Evolutionary conservation across 139 green algal genomes (phyloP).

Genomic region (Coelastrella sp.): DNA sequence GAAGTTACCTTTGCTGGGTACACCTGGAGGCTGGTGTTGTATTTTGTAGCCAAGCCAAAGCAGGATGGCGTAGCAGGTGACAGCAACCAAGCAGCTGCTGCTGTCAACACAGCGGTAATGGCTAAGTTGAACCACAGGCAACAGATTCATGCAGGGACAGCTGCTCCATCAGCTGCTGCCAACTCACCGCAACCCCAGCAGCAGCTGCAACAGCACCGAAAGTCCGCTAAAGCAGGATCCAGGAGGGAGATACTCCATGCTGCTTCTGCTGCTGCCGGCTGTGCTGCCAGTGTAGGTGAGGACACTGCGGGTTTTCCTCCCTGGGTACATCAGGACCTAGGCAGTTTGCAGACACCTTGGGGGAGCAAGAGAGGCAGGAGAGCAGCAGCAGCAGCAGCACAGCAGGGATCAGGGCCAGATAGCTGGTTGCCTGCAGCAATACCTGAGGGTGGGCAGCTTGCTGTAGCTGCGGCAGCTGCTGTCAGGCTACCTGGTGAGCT

Average conservation of each 20-base stretch:
- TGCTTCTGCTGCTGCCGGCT: neutral
- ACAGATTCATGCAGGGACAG: neutral
- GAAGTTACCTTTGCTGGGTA: conserved; percentile 22
- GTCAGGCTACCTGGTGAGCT: conserved; percentile 15
- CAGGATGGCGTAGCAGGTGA: neutral
- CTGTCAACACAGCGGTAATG: neutral
- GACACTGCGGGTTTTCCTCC: neutral
- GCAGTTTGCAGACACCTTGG: conserved; percentile 13
- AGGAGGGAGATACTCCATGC: neutral
- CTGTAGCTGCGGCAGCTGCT: conserved; percentile 7
- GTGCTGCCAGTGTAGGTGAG: no score
- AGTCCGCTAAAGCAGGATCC: neutral
- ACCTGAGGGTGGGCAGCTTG: neutral
- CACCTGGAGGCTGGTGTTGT: conserved; percentile 29
- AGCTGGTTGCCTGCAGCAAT: no score
- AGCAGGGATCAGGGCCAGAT: no score
- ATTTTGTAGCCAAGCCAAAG: conserved; percentile 9
- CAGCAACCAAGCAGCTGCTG: conserved; percentile 1
- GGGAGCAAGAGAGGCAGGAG: neutral
- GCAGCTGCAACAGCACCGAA: conserved; percentile 2
- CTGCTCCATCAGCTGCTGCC: neutral
- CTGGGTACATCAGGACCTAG: neutral
- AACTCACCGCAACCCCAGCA: neutral
- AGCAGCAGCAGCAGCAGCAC: neutral
- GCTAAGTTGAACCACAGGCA: neutral